A percentile compares a stretch with the other conserved stretches of the same genome.
phyloP scores from a whole-genome alignment of 352 stramenopile genomes.

The Phytopythium ostracodes region DNA sequence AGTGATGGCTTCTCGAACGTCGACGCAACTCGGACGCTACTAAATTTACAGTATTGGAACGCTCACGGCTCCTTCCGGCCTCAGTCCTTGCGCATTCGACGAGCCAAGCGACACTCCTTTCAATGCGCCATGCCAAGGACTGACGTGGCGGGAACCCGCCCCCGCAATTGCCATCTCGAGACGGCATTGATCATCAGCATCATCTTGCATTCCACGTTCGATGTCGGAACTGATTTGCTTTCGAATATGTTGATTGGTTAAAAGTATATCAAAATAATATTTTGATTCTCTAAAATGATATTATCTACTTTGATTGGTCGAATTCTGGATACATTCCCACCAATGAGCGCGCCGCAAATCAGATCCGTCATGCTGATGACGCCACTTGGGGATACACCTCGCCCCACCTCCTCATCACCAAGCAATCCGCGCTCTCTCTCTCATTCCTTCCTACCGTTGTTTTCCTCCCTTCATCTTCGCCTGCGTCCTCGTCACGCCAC shows the following conservation, averaged over 20 bases:
- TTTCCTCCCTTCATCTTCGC: neutral
- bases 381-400: neutral
- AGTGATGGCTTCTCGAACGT: too few species aligned
- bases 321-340: neutral
- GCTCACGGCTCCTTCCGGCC: neutral
- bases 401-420: neutral
- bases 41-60: neutral
- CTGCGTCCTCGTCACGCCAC: too few species aligned
- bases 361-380: neutral
- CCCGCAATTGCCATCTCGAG: neutral
- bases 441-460: neutral
- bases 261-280: neutral
- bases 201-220: neutral
- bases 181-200: neutral
- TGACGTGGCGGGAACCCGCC: neutral
- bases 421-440: neutral
- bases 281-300: neutral
- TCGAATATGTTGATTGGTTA: neutral
- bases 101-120: neutral
- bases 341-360: slow-evolving; percentile 1
- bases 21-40: too few species aligned
- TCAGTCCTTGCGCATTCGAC: neutral
- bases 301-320: neutral
- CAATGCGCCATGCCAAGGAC: neutral
- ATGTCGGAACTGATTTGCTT: neutral